These are phyloP conservation scores for Cryptococcus maquisensis DNA, from an alignment of 1,284 basidiomycete genomes.

Conservation along the genomic window DNA sequence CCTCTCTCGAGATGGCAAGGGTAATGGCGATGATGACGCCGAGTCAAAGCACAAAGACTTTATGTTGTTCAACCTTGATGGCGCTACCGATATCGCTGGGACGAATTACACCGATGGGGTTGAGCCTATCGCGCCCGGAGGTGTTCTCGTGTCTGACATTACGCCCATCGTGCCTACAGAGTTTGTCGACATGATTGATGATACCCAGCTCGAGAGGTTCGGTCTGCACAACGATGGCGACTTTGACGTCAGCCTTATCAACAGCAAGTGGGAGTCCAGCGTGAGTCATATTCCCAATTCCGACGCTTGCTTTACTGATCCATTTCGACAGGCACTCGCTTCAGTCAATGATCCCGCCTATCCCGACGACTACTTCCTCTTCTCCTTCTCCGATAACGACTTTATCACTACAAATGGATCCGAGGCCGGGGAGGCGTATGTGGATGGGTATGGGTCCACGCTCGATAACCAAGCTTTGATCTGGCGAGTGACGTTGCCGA, in stretches of 20 bases:
- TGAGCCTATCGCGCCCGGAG: conserved; percentile 35
- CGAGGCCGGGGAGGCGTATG: conserved; percentile 55
- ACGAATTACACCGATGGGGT: conserved; percentile 34
- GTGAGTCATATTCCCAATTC: conserved; percentile 16
- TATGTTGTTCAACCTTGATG: conserved; percentile 29
- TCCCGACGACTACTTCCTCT: conserved; percentile 65
- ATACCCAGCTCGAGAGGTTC: conserved; percentile 33
- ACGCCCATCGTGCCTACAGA: conserved; percentile 27
- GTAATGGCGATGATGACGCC: conserved; percentile 28
- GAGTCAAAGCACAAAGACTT: conserved; percentile 34
- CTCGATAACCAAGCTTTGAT: conserved; percentile 62
- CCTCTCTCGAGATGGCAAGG: conserved; percentile 46
- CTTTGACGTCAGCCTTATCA: conserved; percentile 55
- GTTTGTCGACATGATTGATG: conserved; percentile 38
- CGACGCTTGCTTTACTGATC: neutral
- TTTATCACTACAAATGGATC: conserved; percentile 61
- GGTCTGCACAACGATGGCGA: conserved; percentile 38
- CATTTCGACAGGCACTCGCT: conserved; percentile 58
- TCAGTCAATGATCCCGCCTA: conserved; percentile 55
- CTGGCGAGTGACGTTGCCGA: conserved; percentile 61
- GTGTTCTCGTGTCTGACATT: conserved; percentile 28
- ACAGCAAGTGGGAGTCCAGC: conserved; percentile 65
- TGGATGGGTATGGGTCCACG: conserved; percentile 51
- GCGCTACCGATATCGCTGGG: conserved; percentile 40
- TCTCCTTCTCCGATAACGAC: conserved; percentile 63